phyloP scores from a whole-genome alignment of 345 rosid species.

The Conringia planisiliqua region DNA sequence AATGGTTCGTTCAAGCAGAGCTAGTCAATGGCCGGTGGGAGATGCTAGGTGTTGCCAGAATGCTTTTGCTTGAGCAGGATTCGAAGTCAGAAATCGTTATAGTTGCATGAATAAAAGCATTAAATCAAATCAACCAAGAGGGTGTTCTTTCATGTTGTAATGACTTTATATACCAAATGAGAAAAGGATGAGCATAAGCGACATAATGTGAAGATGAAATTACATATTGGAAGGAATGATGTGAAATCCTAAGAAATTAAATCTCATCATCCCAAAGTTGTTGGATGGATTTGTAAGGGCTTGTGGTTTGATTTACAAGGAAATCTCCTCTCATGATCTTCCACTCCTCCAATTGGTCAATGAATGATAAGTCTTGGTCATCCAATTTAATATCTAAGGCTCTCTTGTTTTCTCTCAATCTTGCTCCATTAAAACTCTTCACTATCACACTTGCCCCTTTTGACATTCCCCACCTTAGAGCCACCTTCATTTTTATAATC shows the following conservation, averaged over 20 bases:
- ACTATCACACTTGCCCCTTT: slow-evolving; percentile 76
- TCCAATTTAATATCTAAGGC: slow-evolving; percentile 53
- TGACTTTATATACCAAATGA: slow-evolving; percentile 19
- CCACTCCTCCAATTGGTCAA: slow-evolving; percentile 58
- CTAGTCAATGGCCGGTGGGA: slow-evolving; percentile 82
- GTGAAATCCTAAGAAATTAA: slow-evolving; percentile 30
- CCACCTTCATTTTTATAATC: slow-evolving; percentile 47
- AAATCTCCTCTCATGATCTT: slow-evolving; percentile 85
- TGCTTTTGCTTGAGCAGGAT: slow-evolving; percentile 56
- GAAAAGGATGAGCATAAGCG: neutral
- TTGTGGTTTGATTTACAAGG: slow-evolving; percentile 60
- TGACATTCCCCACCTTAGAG: slow-evolving; percentile 78
- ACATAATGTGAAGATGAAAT: slow-evolving; percentile 7
- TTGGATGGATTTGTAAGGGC: slow-evolving; percentile 66
- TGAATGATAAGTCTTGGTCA: slow-evolving; percentile 46
- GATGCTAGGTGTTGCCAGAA: slow-evolving; percentile 87
- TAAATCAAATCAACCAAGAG: neutral
- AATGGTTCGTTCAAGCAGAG: slow-evolving; percentile 44
- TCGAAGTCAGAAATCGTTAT: neutral
- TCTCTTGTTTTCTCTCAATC: slow-evolving; percentile 65
- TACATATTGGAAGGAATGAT: slow-evolving; percentile 10
- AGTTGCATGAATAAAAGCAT: neutral
- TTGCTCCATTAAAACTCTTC: slow-evolving; percentile 66
- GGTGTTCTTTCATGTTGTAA: slow-evolving; percentile 8
- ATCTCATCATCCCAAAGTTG: slow-evolving; percentile 85